Percentiles rank a stretch among this genome's conserved stretches.
phyloP scores from a whole-genome alignment of 1,284 basidiomycete genomes.

The Cryptococcus sp. region DNA sequence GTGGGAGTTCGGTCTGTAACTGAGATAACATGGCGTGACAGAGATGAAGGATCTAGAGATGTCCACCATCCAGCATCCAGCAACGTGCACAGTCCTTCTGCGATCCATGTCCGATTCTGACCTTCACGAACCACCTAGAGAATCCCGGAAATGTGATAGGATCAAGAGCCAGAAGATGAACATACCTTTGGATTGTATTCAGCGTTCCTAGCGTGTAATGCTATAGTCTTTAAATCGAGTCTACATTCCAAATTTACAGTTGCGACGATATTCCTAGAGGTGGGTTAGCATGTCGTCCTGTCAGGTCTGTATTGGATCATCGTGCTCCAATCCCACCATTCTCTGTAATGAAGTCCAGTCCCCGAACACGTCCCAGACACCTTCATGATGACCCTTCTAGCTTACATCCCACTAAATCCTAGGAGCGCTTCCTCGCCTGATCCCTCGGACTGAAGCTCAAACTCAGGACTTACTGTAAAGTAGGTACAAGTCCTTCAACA shows the following conservation, averaged over 20 bases:
- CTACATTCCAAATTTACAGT: conserved; percentile 98
- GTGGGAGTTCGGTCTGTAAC: too few species aligned
- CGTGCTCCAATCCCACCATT: background rate
- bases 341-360: too few species aligned
- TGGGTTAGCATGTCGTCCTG: conserved; percentile 5
- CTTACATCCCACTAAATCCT: background rate
- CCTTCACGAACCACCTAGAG: background rate
- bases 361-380: too few species aligned
- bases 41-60: too few species aligned
- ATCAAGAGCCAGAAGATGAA: conserved; percentile 42
- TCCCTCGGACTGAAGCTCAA: background rate
- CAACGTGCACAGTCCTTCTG: too few species aligned
- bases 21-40: too few species aligned
- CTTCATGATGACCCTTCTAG: too few species aligned
- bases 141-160: background rate
- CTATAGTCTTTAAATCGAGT: conserved; percentile 97
- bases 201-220: conserved; percentile 94
- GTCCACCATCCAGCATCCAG: too few species aligned
- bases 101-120: background rate
- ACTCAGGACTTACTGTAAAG: conserved; percentile 61
- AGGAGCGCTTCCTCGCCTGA: conserved; percentile 1
- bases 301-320: too few species aligned
- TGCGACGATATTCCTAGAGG: conserved; percentile 83
- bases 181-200: conserved; percentile 99
- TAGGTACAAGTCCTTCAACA: conserved; percentile 90